Evolutionary conservation across 2,329 filamentous ascomycete species (phyloP).

Genomic region (Escovopsis weberi): DNA sequence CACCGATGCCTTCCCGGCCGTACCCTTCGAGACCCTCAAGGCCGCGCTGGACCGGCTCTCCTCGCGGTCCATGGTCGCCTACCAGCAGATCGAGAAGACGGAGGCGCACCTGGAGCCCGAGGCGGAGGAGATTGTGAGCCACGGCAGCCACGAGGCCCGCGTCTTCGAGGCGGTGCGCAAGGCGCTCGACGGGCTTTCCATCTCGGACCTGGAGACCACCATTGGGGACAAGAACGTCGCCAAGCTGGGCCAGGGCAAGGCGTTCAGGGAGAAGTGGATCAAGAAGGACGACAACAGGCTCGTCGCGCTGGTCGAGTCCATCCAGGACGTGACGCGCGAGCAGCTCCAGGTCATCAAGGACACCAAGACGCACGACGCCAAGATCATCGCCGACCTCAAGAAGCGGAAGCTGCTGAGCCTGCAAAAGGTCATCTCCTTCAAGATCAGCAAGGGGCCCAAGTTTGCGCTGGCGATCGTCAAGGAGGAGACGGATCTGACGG

Average conservation of each 20-base stretch:
- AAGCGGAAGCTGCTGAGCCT: constrained; percentile 82
- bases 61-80: constrained; percentile 75
- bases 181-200: constrained; percentile 66
- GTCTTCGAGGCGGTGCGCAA: constrained; percentile 62
- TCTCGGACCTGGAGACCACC: constrained; percentile 54
- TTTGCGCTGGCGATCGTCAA: constrained; percentile 80
- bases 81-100: constrained; percentile 70
- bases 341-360: constrained; percentile 60
- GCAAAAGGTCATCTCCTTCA: constrained; percentile 77
- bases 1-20: constrained; percentile 51
- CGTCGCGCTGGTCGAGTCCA: constrained; percentile 48
- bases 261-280: constrained; percentile 72
- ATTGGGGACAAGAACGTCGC: constrained; percentile 61
- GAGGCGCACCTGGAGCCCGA: constrained; percentile 63
- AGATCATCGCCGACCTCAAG: constrained; percentile 66
- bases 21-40: constrained; percentile 59
- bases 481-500: constrained; percentile 89
- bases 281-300: constrained; percentile 45
- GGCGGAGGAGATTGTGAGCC: constrained; percentile 54
- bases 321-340: constrained; percentile 65
- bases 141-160: constrained; percentile 70
- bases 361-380: constrained; percentile 57
- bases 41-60: constrained; percentile 73
- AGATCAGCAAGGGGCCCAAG: constrained; percentile 69
- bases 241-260: constrained; percentile 86